Base-by-base conservation (phyloP, 495 filamentous ascomycete species). In the Podospora australis region DNA sequence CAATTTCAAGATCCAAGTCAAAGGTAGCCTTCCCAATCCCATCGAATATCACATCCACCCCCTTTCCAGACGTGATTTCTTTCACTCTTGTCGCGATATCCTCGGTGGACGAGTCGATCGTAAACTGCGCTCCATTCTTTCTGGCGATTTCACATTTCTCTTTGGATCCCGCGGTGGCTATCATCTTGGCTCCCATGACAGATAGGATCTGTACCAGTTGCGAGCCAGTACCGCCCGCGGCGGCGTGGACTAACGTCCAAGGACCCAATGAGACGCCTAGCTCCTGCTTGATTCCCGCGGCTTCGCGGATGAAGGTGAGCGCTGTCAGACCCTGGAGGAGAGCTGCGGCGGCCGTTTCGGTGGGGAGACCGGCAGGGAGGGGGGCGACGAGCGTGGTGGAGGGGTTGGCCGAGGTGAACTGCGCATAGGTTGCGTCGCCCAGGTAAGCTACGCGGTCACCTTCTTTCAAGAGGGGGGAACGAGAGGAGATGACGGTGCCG, bases 311-410 rank as follows among this genome's bases (percentile, higher is more conserved):
- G 30, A 96, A 70, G 0, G 89, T 82, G 22, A 95, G 69, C 1
- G 92, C 91, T 1, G 92, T 97, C 41, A 98, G 63, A 3, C 87
- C 92, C 57, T 95, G 92, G 34, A 96, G 65, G 7, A 92, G 62
- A 1, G 78, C 70, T 0, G 86, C 88, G 40, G 83, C 82, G 8
- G 83, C 82, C 17, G 79, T 65, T 28, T 83, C 74, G 1, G 83
- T 73, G 4, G 66, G 56, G 28, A 97, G 60, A 0, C 64, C 72
- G 0, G 70, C 65, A 8, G 92, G 92, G 16, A 96, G 69, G 53
- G 78, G 78, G 29, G 82, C 64, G 0, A 77, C 72, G 48, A 79
- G 76, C 7, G 48, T 55, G 4, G 81, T 77, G 0, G 79, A 67
- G 4, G 81, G 77, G 0, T 78, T 67, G 0, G 79, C 78, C 11